Conservation (phyloP, 352 stramenopile genomes). For the Thraustochytrium striatum region DNA sequence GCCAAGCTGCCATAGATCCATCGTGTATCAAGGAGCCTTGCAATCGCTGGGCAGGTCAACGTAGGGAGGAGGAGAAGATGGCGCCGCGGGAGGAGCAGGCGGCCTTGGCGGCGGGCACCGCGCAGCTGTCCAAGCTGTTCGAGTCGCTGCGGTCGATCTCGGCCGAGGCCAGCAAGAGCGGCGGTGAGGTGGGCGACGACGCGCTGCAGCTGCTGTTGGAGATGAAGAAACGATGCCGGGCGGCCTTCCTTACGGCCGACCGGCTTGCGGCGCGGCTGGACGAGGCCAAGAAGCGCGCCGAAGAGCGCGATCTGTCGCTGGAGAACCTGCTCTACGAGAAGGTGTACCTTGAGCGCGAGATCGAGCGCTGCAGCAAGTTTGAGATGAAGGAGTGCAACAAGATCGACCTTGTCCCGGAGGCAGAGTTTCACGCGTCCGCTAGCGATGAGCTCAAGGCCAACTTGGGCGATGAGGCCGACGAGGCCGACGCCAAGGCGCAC, state of each 20-base stretch:
- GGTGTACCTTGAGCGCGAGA: slow-evolving; percentile 55
- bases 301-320: slow-evolving; percentile 55
- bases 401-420: slow-evolving; percentile 43
- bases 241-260: slow-evolving; percentile 5
- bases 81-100: too few relatives aligned
- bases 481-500: slow-evolving; percentile 9
- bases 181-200: neutral
- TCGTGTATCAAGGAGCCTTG: too few relatives aligned
- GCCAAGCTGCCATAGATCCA: too few relatives aligned
- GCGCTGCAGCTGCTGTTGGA: slow-evolving; percentile 4
- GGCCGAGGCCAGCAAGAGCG: neutral
- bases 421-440: slow-evolving; percentile 3
- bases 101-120: neutral
- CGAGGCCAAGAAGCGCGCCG: slow-evolving; percentile 52
- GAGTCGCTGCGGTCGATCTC: neutral
- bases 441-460: neutral
- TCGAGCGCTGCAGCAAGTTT: slow-evolving; percentile 56
- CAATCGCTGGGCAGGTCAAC: too few relatives aligned
- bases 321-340: slow-evolving; percentile 59
- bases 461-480: neutral
- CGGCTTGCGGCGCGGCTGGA: slow-evolving; percentile 24
- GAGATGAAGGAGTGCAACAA: slow-evolving; percentile 51
- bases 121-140: neutral
- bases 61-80: neutral
- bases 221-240: slow-evolving; percentile 12